Evolutionary conservation across 441 rosid genomes (phyloP), one percentile per base, ranked within the genome.

Genomic region (Euphorbia schlechtendalii): DNA sequence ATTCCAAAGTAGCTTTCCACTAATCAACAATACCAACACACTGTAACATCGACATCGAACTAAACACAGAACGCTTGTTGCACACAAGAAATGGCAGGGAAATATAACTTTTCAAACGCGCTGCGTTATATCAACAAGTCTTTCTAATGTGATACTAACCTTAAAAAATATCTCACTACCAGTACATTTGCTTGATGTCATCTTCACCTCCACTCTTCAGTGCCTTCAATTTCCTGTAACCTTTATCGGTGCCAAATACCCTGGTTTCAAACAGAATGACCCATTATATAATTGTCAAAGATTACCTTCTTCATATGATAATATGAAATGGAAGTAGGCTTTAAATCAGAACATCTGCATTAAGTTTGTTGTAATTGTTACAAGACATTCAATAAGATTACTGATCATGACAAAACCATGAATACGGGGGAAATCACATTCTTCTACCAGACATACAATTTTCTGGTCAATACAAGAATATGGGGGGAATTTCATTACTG

Each of bases 161-260:
- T 20, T 56, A 74, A 80, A 64, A 70, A 74, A 66, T 5, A 34
- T 68, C 60, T 56, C 65, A 40, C 53, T 41, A 63, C 36, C 28
- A 55, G 73, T 63, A 80, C 70, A 61, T 72, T 74, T 75, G 79
- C 78, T 76, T 85, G 60, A 63, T 21, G 54, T 56, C 74, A 61
- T 60, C 78, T 68, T 83, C 84, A 45, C 53, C 75, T 61, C 70
- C 83, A 13, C 61, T 67, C 86, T 85, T 85, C 67, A 88, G 68
- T 3, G 86, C 84, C 80, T 90, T 84, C 81, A 88, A 71, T 79
- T 85, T 92, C 78, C 92, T 88, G 75, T 84, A 92, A 65, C 98
- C 94, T 70, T 80, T 85, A 74, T 92, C 98, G 0, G 97, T 90
- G 22, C 96, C 94, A 48, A 88, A 92, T 78, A 92, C 73, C 98